phyloP scores from a whole-genome alignment of 495 filamentous ascomycete genomes.

The Clavariopsis aquatica region DNA sequence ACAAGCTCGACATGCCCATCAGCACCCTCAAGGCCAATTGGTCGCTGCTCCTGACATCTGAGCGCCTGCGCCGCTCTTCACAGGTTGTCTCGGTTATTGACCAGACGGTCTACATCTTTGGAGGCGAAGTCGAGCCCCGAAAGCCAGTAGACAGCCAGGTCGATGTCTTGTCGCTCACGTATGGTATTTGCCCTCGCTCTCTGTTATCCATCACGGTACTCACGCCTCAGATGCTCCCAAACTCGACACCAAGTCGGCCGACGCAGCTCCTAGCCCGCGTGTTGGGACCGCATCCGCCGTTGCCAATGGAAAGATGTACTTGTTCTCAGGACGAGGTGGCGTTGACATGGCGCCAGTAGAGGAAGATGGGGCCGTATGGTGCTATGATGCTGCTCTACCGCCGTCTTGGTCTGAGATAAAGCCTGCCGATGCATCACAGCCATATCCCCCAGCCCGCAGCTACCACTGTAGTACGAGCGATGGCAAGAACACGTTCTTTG shows the following conservation, averaged over 20 bases:
- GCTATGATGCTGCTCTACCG: constrained; percentile 46
- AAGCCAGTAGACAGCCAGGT: constrained; percentile 43
- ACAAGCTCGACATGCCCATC: constrained; percentile 10
- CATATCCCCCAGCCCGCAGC: constrained; percentile 50
- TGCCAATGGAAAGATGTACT: constrained; percentile 52
- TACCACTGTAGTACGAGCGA: constrained; percentile 52
- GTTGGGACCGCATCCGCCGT: constrained; percentile 53
- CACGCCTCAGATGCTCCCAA: constrained; percentile 13
- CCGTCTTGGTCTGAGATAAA: constrained; percentile 41
- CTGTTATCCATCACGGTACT: constrained; percentile 10
- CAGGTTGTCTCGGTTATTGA: constrained; percentile 37
- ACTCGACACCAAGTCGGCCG: constrained; percentile 5
- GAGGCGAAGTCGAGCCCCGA: constrained; percentile 44
- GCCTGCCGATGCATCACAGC: constrained; percentile 30
- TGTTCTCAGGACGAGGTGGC: constrained; percentile 61
- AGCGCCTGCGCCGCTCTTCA: constrained; percentile 41
- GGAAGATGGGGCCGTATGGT: constrained; percentile 55
- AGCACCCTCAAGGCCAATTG: constrained; percentile 19
- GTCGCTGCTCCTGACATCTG: constrained; percentile 20
- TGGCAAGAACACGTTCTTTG: constrained; percentile 58
- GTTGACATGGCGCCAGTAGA: constrained; percentile 56
- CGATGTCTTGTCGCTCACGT: constrained; percentile 34
- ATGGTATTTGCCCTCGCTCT: not conserved
- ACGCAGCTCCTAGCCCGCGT: constrained; percentile 45
- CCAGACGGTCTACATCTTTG: constrained; percentile 39